phyloP scores from a whole-genome alignment of 805 yeast genomes.

The Lipomyces orientalis region DNA sequence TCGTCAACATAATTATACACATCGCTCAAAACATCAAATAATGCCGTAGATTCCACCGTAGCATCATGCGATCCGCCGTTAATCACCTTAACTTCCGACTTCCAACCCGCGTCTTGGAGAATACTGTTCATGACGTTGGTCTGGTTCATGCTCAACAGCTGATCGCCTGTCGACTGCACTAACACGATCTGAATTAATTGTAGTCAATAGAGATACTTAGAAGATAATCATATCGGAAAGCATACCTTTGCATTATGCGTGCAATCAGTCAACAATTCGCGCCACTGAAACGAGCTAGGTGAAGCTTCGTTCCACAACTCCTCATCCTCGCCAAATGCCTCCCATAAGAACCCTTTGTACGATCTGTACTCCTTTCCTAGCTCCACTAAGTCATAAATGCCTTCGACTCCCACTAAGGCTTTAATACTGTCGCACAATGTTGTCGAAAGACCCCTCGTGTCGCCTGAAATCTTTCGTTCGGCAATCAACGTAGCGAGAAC shows the following conservation, averaged over 20 bases:
- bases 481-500: constrained; percentile 38
- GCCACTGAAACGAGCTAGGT: constrained; percentile 21
- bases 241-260: constrained; percentile 9
- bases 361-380: constrained; percentile 64
- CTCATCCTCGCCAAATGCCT: constrained; percentile 56
- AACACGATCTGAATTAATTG: constrained; percentile 44
- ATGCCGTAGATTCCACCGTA: constrained; percentile 22
- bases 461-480: neutral
- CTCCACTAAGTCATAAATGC: constrained; percentile 61
- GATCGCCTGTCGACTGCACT: constrained; percentile 67
- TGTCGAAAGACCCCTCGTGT: neutral
- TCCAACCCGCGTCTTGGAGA: constrained; percentile 17
- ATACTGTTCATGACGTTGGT: constrained; percentile 47
- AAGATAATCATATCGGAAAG: neutral
- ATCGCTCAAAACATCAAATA: constrained; percentile 7
- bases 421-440: neutral
- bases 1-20: constrained; percentile 4
- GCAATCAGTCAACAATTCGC: neutral
- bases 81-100: constrained; percentile 14
- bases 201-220: neutral
- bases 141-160: constrained; percentile 60
- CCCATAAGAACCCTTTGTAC: constrained; percentile 58
- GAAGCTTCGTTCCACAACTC: constrained; percentile 34
- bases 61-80: constrained; percentile 33
- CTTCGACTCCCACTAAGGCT: constrained; percentile 57